These are phyloP conservation scores for Casaregolazyma lundiana DNA, from an alignment of 1,139 yeast genomes.

Conservation along the genomic window DNA sequence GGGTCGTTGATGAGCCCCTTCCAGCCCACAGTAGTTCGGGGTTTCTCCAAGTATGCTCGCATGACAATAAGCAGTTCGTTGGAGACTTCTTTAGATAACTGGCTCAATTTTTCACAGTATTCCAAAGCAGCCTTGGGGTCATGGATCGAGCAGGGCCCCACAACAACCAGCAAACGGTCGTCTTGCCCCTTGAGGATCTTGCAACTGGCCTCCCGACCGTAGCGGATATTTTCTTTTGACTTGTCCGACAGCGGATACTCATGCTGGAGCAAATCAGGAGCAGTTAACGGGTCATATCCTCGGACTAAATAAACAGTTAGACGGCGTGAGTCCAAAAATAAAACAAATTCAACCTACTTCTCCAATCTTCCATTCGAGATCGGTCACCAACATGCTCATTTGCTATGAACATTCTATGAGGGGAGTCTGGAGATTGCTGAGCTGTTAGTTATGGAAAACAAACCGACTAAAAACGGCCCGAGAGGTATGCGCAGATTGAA, in stretches of 20 bases:
- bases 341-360: conserved; percentile 48
- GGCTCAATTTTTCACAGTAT: conserved; percentile 64
- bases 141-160: conserved; percentile 97
- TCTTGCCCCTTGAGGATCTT: conserved; percentile 69
- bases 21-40: conserved; percentile 99
- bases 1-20: conserved; percentile 97
- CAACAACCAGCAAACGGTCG: conserved; percentile 76
- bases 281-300: conserved; percentile 92
- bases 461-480: no score
- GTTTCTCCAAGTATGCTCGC: conserved; percentile 98
- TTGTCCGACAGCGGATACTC: conserved; percentile 69
- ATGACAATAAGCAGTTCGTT: conserved; percentile 80
- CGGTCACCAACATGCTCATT: conserved; percentile 83
- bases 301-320: conserved; percentile 41
- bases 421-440: conserved; percentile 10
- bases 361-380: conserved; percentile 81
- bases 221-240: conserved; percentile 57
- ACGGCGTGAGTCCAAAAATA: neutral
- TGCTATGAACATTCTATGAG: conserved; percentile 63
- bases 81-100: conserved; percentile 57
- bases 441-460: no score
- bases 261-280: conserved; percentile 91
- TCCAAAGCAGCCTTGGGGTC: conserved; percentile 92
- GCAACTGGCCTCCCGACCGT: conserved; percentile 74
- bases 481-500: no score